Percentiles rank a stretch among this genome's conserved stretches.
Evolutionary conservation across 768 basidiomycete species (phyloP).

Genomic region (Lactarius pseudohatsudake): DNA sequence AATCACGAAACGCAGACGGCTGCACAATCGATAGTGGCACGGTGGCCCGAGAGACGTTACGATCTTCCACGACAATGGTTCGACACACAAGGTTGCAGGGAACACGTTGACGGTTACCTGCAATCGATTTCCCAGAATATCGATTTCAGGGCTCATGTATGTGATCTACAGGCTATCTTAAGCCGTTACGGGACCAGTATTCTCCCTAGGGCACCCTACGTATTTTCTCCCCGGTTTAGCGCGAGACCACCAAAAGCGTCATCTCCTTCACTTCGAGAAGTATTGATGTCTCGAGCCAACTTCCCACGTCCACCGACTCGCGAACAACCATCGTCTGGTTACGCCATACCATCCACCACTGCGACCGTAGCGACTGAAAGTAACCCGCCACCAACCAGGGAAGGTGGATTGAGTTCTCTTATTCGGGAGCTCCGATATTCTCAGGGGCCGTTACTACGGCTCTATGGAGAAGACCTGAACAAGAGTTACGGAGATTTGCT

Average conservation of each 20-base stretch:
- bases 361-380: background rate
- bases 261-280: background rate
- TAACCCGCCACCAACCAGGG: background rate
- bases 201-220: background rate
- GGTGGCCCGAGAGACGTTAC: background rate
- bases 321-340: background rate
- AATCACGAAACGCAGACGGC: background rate
- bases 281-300: constrained; percentile 2
- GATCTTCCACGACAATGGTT: constrained; percentile 2
- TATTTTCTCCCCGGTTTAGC: background rate
- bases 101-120: background rate
- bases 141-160: background rate
- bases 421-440: constrained; percentile 7
- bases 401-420: background rate
- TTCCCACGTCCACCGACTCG: background rate
- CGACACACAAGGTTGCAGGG: background rate
- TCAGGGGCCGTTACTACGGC: background rate
- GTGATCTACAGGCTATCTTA: background rate
- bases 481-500: background rate
- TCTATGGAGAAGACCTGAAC: constrained; percentile 14
- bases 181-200: background rate
- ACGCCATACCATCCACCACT: background rate
- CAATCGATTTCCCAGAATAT: constrained; percentile 1
- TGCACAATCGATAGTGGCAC: background rate
- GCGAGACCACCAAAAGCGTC: background rate